These are phyloP conservation scores for Hypomontagnella submonticulosa DNA, from an alignment of 495 filamentous ascomycete species.

Conservation along the genomic window DNA sequence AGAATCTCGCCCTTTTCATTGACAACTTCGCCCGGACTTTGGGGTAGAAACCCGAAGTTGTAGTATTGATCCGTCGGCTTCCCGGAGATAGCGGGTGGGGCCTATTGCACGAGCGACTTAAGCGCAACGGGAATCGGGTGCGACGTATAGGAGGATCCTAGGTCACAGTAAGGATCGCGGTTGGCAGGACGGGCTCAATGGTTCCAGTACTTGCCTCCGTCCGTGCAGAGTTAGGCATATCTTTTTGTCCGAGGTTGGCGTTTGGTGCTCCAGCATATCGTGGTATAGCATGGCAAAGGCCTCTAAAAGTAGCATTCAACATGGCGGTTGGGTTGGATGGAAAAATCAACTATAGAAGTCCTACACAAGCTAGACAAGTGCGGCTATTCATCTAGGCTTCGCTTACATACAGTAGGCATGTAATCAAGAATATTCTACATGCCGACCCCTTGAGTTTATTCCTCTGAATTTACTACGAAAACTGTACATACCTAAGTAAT, in stretches of 20 bases:
- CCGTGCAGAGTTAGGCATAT: background rate
- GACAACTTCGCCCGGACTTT: conserved; percentile 62
- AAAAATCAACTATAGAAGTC: conserved; percentile 24
- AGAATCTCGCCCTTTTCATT: conserved; percentile 69
- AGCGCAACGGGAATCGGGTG: background rate
- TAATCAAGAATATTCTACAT: too few species aligned
- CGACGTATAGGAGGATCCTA: background rate
- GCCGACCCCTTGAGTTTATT: background rate
- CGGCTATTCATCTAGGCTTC: conserved; percentile 21
- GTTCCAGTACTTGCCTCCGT: too few species aligned
- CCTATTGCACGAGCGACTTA: background rate
- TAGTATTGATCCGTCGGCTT: background rate
- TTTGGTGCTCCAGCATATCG: conserved; percentile 18
- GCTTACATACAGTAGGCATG: background rate
- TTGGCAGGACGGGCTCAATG: too few species aligned
- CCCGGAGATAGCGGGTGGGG: background rate
- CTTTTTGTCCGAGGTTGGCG: conserved; percentile 9
- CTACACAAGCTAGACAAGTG: conserved; percentile 27
- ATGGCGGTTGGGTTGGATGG: conserved; percentile 22
- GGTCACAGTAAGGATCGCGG: too few species aligned
- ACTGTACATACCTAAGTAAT: background rate
- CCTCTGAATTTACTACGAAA: background rate
- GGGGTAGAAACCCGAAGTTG: background rate
- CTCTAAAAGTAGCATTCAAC: conserved; percentile 37
- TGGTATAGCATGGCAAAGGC: conserved; percentile 9